Base-by-base conservation (phyloP, 768 basidiomycete species). In the Boletus reticulatus region DNA sequence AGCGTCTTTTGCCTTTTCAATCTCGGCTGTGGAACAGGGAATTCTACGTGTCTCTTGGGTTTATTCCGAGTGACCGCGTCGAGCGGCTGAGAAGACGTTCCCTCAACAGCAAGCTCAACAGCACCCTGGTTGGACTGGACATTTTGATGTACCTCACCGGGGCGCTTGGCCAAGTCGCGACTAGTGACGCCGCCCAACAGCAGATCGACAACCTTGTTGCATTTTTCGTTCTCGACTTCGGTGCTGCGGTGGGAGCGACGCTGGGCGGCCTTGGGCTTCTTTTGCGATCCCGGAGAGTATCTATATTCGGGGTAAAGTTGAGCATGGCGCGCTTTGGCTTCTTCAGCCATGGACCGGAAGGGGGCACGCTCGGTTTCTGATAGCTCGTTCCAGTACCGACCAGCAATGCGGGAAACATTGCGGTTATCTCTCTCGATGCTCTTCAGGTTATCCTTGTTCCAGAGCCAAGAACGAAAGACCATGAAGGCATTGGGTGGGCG, bases 401-500 rank as follows among this genome's bases (percentile, higher is more conserved):
- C 90, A 3, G 84, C 87, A 49, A 90, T 79, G 52, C 83, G 79
- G 55, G 85, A 87, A 55, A 93, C 81, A 52, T 83, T 79, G 67
- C 89, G 84, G 67, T 93, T 90, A 48, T 87, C 83, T 56, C 75
- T 78, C 72, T 88, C 87, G 48, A 81, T 74, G 38, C 70, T 70
- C 48, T 82, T 82, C 31, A 78, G 67, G 37, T 77, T 73, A 4
- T 76, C 72, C 57, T 79, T 79, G 49, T 75, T 71, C 73, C 88
- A 80, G 43, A 87, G 79, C 64, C 80, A 80, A 19, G 85, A 89
- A 39, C 92, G 84, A 68, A 83, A 93, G 56, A 92, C 75, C 72
- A 93, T 91, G 77, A 93, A 95, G 11, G 91, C 87, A 65, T 94
- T 95, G 52, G 88, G 80, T 2, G 92, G 92, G 14, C 92, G 84